Conservation (phyloP, 1,139 yeast species). For the Martiniozyma asiatica region DNA sequence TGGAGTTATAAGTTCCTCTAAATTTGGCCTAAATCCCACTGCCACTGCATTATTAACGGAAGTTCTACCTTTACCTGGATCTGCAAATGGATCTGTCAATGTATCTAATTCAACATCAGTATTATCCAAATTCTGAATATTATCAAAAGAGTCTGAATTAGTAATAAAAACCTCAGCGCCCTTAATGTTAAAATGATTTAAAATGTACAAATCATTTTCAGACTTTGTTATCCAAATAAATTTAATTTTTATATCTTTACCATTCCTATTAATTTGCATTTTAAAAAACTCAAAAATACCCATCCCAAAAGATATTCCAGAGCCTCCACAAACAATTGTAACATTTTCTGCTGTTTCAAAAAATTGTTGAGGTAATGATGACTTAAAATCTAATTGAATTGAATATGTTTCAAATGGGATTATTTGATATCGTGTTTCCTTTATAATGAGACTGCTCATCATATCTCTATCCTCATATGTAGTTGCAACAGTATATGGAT, state of each 20-base stretch:
- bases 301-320: conserved; percentile 71
- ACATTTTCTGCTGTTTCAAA: conserved; percentile 38
- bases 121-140: not conserved
- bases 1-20: conserved; percentile 22
- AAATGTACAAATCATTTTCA: conserved; percentile 30
- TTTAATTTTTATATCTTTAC: conserved; percentile 17
- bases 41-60: conserved; percentile 3
- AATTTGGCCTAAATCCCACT: conserved; percentile 27
- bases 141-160: conserved; percentile 6
- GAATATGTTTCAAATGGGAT: conserved; percentile 27
- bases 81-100: conserved; percentile 4
- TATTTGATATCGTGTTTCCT: conserved; percentile 22
- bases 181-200: conserved; percentile 24
- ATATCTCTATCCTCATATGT: conserved; percentile 33
- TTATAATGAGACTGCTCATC: conserved; percentile 26
- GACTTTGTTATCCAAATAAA: conserved; percentile 44
- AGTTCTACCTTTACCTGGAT: conserved; percentile 6
- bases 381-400: conserved; percentile 21
- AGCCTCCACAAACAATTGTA: conserved; percentile 67
- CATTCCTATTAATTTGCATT: conserved; percentile 10
- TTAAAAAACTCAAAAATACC: conserved; percentile 39
- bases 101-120: conserved; percentile 2
- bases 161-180: conserved; percentile 28
- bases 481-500: conserved; percentile 80
- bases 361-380: conserved; percentile 27